Base-by-base conservation (phyloP, 2,329 filamentous ascomycete species). In the Colletotrichum sp. region DNA sequence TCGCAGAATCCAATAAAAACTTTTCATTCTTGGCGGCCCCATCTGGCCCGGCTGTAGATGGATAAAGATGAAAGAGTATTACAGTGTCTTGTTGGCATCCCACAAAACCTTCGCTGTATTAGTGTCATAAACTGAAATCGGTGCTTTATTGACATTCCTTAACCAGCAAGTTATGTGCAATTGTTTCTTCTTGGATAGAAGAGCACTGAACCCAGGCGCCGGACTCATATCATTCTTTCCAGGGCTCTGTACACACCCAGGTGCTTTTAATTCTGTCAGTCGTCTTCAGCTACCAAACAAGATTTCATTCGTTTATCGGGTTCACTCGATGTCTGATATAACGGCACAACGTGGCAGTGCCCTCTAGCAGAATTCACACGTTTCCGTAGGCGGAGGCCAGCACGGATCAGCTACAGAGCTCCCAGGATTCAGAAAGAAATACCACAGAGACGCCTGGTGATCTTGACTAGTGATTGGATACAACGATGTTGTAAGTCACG, bases 51-150 rank as follows among this genome's bases (percentile, higher is more conserved):
- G n/a, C 43, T 48, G 4, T 7, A 48, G n/a, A 5, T 48, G 43
- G 43, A 13, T 21, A 13, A 48, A 48, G 43, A 48, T 7, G 43
- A 6, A 48, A 21, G n/a, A 48, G 10, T 0, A 21, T 5, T 7
- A 21, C n/a, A 21, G 1, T 21, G 43, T 21, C 43, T 48, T 6
- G 6, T 7, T 4, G n/a, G 43, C 43, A 48, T 21, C n/a, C 43
- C 18, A 13, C 2, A 2, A 48, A 48, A 0, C 0, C 6, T n/a
- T 21, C 10, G 3, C 43, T 48, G 10, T 3, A 2, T 3, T 21
- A 1, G 10, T 13, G 9, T 48, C 9, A 12, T 21, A 6, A 3
- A 21, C 38, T 10, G 38, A 5, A 6, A n/a, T 7, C 0, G 18
- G 18, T 43, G 18, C 2, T 43, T 43, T 12, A 12, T 12, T 12